These are phyloP conservation scores for Alternaria atra DNA, from an alignment of 2,329 filamentous ascomycete genomes.

Conservation along the genomic window DNA sequence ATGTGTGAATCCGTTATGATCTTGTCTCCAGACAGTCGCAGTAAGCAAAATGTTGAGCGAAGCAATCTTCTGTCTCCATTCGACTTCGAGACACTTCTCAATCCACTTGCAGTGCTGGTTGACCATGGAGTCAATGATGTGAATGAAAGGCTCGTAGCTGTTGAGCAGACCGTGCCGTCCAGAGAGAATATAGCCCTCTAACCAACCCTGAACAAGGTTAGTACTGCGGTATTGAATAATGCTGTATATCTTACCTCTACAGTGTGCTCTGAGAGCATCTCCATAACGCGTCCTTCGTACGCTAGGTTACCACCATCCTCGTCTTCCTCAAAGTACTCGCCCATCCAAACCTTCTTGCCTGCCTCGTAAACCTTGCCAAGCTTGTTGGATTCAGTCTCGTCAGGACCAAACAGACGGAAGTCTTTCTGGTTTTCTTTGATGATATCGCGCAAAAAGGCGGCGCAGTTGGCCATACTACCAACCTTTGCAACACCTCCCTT, in stretches of 20 bases:
- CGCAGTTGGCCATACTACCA: slow-evolving; percentile 76
- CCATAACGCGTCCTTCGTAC: slow-evolving; percentile 76
- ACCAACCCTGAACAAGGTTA: slow-evolving; percentile 60
- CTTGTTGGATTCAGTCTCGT: slow-evolving; percentile 86
- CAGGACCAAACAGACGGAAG: slow-evolving; percentile 80
- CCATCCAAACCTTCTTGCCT: slow-evolving; percentile 83
- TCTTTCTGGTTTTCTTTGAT: slow-evolving; percentile 70
- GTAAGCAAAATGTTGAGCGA: slow-evolving; percentile 84
- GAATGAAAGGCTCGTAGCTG: slow-evolving; percentile 84
- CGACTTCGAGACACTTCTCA: slow-evolving; percentile 80
- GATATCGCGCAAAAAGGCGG: slow-evolving; percentile 72
- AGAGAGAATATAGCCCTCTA: slow-evolving; percentile 79
- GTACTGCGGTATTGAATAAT: not conserved
- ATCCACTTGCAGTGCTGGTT: slow-evolving; percentile 89
- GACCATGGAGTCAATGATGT: slow-evolving; percentile 86
- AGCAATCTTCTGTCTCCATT: slow-evolving; percentile 76
- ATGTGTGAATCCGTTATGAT: slow-evolving; percentile 85
- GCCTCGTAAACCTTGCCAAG: slow-evolving; percentile 75
- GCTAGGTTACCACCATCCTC: slow-evolving; percentile 76
- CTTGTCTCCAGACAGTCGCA: slow-evolving; percentile 81
- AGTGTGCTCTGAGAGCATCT: slow-evolving; percentile 84
- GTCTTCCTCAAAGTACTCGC: slow-evolving; percentile 80
- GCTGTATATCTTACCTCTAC: slow-evolving; percentile 62
- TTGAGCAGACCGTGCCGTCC: slow-evolving; percentile 80
- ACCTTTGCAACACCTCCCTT: slow-evolving; percentile 65